Conservation (phyloP, 257 asterid genomes). For the Eucommia ulmoides region DNA sequence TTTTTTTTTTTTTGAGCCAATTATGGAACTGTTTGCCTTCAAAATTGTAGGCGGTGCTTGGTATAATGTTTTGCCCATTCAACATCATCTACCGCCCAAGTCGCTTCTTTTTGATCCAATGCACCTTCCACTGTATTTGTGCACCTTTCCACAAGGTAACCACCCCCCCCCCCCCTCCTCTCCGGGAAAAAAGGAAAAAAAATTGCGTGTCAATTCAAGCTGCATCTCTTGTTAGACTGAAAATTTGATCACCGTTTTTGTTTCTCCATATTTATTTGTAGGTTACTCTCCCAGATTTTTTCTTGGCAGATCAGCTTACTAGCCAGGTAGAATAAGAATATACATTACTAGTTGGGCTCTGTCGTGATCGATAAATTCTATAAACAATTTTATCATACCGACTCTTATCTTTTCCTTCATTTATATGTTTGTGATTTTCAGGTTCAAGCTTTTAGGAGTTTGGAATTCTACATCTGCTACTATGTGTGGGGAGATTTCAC, state of each 20-base stretch:
- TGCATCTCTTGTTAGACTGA: not conserved
- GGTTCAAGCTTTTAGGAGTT: not conserved
- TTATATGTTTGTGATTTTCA: not conserved
- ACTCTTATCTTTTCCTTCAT: not conserved
- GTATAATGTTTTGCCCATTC: slow-evolving; percentile 41
- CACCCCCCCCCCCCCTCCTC: too few relatives aligned
- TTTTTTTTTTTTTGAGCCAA: not conserved
- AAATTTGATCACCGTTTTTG: not conserved
- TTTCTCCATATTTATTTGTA: not conserved
- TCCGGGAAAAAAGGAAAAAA: too few relatives aligned
- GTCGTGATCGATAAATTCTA: not conserved
- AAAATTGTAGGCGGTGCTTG: not conserved
- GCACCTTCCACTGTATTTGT: slow-evolving; percentile 58
- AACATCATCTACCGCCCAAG: slow-evolving; percentile 65
- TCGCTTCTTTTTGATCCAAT: slow-evolving; percentile 46
- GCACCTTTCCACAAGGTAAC: slow-evolving; percentile 90
- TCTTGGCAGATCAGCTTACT: not conserved
- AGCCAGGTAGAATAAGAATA: not conserved
- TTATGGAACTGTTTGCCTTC: not conserved
- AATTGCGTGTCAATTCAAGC: not conserved
- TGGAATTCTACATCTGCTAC: not conserved
- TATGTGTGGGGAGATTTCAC: not conserved
- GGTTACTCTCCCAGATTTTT: not conserved
- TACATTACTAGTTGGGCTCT: not conserved
- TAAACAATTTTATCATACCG: not conserved